phyloP scores from a whole-genome alignment of 352 stramenopile species.

The Phytophthora pluvialis region DNA sequence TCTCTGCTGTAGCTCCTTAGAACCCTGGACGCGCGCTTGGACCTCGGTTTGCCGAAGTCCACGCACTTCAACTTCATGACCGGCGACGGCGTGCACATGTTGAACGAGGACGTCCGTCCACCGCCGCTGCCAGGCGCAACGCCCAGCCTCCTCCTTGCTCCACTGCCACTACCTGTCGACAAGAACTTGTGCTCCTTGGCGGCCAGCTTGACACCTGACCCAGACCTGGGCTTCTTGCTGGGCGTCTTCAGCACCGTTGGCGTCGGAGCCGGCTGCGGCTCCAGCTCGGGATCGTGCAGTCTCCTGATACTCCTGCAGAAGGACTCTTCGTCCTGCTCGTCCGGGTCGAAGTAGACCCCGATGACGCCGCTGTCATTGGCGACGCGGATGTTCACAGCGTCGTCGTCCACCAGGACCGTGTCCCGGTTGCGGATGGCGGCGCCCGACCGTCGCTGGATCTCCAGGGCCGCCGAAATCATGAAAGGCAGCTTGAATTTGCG shows the following conservation, averaged over 20 bases:
- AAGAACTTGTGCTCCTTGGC: slow-evolving; percentile 48
- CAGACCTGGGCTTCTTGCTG: slow-evolving; percentile 28
- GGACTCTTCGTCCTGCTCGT: slow-evolving; percentile 38
- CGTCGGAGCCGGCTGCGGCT: slow-evolving; percentile 1
- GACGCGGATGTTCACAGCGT: slow-evolving; percentile 75
- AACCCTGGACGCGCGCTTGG: slow-evolving; percentile 61
- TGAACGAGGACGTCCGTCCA: slow-evolving; percentile 51
- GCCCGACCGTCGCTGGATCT: slow-evolving; percentile 36
- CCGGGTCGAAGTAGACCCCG: slow-evolving; percentile 74
- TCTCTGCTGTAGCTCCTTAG: slow-evolving; percentile 54
- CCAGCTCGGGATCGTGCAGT: slow-evolving; percentile 1
- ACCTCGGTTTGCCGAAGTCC: slow-evolving; percentile 74
- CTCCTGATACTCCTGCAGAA: slow-evolving; percentile 59
- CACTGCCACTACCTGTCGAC: slow-evolving; percentile 12
- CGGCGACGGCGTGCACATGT: slow-evolving; percentile 79
- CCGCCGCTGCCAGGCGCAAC: slow-evolving; percentile 16
- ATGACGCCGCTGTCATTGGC: slow-evolving; percentile 77
- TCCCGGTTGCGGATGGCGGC: slow-evolving; percentile 59
- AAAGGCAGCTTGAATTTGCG: slow-evolving; percentile 80
- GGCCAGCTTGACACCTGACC: slow-evolving; percentile 36
- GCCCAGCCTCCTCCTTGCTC: slow-evolving; percentile 31
- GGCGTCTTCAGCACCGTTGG: slow-evolving; percentile 29
- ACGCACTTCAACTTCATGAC: slow-evolving; percentile 83
- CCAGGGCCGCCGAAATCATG: slow-evolving; percentile 68
- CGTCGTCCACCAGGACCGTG: slow-evolving; percentile 84